Evolutionary conservation across 2,329 filamentous ascomycete species (phyloP).

Genomic region (Aspergillus fumigatiaffinis): DNA sequence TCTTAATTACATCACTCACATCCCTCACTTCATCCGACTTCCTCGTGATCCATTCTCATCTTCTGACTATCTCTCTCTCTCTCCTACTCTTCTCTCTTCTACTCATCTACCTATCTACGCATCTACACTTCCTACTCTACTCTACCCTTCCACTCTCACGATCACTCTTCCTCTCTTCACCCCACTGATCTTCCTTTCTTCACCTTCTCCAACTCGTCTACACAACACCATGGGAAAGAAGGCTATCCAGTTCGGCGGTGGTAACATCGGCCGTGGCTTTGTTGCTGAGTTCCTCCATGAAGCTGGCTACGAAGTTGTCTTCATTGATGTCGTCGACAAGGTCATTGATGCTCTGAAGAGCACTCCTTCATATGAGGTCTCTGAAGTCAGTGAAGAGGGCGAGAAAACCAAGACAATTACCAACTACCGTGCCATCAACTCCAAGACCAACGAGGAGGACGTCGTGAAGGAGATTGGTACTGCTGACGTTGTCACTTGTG

Average conservation of each 20-base stretch:
- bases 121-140: not conserved
- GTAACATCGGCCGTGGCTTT: conserved; percentile 83
- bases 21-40: not conserved
- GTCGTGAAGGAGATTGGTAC: conserved; percentile 80
- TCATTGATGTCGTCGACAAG: conserved; percentile 85
- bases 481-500: conserved; percentile 91
- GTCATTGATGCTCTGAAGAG: conserved; percentile 77
- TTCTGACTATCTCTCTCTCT: not conserved
- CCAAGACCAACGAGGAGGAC: conserved; percentile 74
- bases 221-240: conserved; percentile 51
- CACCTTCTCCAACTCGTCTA: conserved; percentile 4
- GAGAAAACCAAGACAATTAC: conserved; percentile 78
- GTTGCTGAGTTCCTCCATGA: conserved; percentile 90
- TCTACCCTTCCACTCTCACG: not conserved
- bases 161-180: conserved; percentile 4
- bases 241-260: conserved; percentile 80
- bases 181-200: conserved; percentile 5
- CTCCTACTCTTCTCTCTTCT: not conserved
- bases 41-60: not conserved
- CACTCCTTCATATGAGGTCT: conserved; percentile 78
- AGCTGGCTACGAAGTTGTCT: conserved; percentile 92
- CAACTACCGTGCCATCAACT: conserved; percentile 97
- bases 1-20: not conserved
- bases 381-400: conserved; percentile 82
- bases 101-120: not conserved